Evolutionary conservation across 257 asterid species (phyloP), one percentile per base, ranked within the genome.

Genomic region (Vinca minor): DNA sequence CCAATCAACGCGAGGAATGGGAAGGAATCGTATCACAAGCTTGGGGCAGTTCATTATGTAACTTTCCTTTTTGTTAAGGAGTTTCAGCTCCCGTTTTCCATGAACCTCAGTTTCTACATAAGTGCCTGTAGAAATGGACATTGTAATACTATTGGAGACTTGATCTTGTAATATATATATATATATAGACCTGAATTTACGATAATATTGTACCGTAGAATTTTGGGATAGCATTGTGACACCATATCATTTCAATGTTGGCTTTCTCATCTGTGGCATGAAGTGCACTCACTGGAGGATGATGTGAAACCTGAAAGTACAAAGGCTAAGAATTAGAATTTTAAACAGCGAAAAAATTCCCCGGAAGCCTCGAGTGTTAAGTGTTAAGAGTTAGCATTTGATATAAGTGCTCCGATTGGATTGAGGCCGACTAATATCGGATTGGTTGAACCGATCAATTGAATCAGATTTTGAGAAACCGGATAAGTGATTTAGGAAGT

Each of bases 221-320:
- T 46, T 79, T 87, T 1, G 96, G 83, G 1, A 76, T 50, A 34
- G 86, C 83, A 60, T 78, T 76, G 65, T 86, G 95, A 39, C 95
- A 89, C 91, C 95, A 86, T 41, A 81, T 21, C 36, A 84, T 49
- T 62, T 92, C 84, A 6, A 89, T 72, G 73, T 82, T 78, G 4
- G 78, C 62, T 13, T 74, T 78, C 54, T 85, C 96, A 62, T 89
- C 93, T 0, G 95, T 92, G 47, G 96, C 98, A 28, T 87, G 93
- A 54, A 92, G 87, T 4, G 92, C 96, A 9, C 86, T 67, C 46
- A 83, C 93, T 1, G 98, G 96, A 64, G 98, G 98, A 65, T 91
- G 95, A 80, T 91, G 96, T 0, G 94, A 91, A 49, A 91, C 95
- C 96, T 85, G 67, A n/a, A n/a, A 44, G 49, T 7, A 46, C 44